Evolutionary conservation across 1,284 basidiomycete genomes (phyloP), one percentile per base, ranked within the genome.

Genomic region (Pisolithus thermaeus): DNA sequence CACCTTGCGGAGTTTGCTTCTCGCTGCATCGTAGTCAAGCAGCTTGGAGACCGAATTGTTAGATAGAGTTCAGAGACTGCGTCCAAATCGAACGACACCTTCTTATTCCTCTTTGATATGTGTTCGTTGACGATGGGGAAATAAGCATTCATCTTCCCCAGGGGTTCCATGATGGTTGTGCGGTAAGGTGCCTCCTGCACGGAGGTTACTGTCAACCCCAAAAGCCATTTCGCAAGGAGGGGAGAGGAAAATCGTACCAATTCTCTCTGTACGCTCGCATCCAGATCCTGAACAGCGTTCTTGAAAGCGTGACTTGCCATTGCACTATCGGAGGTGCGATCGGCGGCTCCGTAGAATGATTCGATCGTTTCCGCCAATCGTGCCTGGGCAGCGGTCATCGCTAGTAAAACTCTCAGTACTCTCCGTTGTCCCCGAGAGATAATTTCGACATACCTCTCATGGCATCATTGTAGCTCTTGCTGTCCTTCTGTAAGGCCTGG

Each of bases 301-400:
- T 93, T 95, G 77, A 99, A 99, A 3, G 96, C 89, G 65, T 97
- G 93, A 2, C 91, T 92, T 1, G 95, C 91, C 90, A 99, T 97
- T 12, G 97, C 96, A 27, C 93, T 90, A 59, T 95, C 92, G 20
- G 90, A 92, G 27, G 81, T 74, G 56, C 82, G 78, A 75, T 94
- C 92, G 11, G 89, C 79, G 30, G 90, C 88, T 38, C 83, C 83
- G 70, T 97, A 99, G 77, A 99, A 99, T 4, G 85, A 78, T 67
- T 94, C 89, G 63, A 99, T 80, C 22, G 95, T 97, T 56, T 97
- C 95, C 9, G 93, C 95, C 61, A 99, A 86, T 50, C 93, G 83
- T n/a, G 87, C 81, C 69, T 99, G 96, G 8, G 96, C 84, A 9
- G 89, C 79, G 5, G 94, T 88, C 90, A 98, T 95, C 27, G 88